Evolutionary conservation across 1,139 yeast species (phyloP).

Genomic region (Saccharomyces hybrid): DNA sequence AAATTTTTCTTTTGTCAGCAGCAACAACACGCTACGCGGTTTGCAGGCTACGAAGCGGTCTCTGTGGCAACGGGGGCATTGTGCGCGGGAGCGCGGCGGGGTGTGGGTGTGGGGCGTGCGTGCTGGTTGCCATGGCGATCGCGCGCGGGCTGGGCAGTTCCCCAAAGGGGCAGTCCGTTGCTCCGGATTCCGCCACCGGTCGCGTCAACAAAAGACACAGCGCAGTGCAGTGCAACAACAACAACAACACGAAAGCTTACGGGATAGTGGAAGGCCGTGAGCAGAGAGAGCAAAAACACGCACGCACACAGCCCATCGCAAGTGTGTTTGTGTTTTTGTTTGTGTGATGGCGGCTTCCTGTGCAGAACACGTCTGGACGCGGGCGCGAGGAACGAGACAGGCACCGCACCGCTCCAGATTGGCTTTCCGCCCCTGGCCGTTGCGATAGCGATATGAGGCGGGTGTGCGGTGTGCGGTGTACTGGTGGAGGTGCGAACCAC

Average conservation of each 20-base stretch:
- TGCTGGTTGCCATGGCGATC: background rate
- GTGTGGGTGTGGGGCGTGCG: slow-evolving; percentile 1
- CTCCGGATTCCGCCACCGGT: background rate
- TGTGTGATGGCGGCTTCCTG: background rate
- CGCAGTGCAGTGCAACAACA: too few species aligned
- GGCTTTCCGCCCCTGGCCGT: background rate
- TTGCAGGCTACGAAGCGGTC: background rate
- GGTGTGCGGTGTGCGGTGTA: too few species aligned
- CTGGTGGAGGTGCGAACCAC: too few species aligned
- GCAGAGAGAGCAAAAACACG: too few species aligned
- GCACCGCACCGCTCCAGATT: background rate
- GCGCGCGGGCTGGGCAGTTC: background rate
- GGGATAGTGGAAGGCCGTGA: too few species aligned
- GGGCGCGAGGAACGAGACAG: background rate
- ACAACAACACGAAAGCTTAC: too few species aligned
- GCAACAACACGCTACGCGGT: background rate
- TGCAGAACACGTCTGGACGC: background rate
- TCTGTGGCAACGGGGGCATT: slow-evolving; percentile 1
- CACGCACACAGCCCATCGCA: too few species aligned
- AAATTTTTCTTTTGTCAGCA: background rate
- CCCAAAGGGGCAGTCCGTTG: background rate
- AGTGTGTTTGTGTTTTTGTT: background rate
- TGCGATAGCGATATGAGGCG: background rate
- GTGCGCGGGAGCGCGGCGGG: background rate
- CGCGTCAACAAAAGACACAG: background rate